Evolutionary conservation across 768 basidiomycete genomes (phyloP).

Genomic region (Leccinum subtestaceum): DNA sequence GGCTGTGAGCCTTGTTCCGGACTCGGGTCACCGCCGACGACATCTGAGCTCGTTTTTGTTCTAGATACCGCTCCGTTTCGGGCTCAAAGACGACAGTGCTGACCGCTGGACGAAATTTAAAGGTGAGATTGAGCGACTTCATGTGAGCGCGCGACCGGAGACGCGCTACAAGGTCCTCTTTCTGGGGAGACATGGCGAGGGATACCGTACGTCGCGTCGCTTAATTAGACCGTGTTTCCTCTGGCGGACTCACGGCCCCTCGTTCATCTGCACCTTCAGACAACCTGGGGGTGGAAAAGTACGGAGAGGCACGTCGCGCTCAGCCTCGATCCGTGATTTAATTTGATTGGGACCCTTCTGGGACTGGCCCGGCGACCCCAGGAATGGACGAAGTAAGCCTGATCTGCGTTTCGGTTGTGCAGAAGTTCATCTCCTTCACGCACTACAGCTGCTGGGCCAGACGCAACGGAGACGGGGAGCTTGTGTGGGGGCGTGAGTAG

Average conservation of each 20-base stretch:
- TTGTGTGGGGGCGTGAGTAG: conserved; percentile 72
- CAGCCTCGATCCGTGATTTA: neutral
- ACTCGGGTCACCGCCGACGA: neutral
- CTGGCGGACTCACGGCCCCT: conserved; percentile 36
- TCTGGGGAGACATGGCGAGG: conserved; percentile 70
- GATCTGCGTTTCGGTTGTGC: neutral
- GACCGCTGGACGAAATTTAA: conserved; percentile 51
- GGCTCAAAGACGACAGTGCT: conserved; percentile 50
- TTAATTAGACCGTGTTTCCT: neutral
- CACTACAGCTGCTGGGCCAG: conserved; percentile 50
- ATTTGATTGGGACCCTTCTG: neutral
- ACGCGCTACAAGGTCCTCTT: conserved; percentile 63
- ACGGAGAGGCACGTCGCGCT: conserved; percentile 41
- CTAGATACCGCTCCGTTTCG: conserved; percentile 57
- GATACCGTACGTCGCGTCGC: conserved; percentile 56
- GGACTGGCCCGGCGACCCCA: conserved; percentile 11
- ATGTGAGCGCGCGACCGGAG: conserved; percentile 36
- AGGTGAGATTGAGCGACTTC: conserved; percentile 42
- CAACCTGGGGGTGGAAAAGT: conserved; percentile 66
- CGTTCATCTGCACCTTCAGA: conserved; percentile 54
- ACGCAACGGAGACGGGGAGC: conserved; percentile 60
- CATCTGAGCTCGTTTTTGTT: neutral
- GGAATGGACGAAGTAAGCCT: conserved; percentile 59
- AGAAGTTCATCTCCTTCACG: neutral
- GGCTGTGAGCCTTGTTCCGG: conserved; percentile 14